Evolutionary conservation across 371 early-diverging fungal species (phyloP).

Genomic region (Homolaphlyctis polyrhiza): DNA sequence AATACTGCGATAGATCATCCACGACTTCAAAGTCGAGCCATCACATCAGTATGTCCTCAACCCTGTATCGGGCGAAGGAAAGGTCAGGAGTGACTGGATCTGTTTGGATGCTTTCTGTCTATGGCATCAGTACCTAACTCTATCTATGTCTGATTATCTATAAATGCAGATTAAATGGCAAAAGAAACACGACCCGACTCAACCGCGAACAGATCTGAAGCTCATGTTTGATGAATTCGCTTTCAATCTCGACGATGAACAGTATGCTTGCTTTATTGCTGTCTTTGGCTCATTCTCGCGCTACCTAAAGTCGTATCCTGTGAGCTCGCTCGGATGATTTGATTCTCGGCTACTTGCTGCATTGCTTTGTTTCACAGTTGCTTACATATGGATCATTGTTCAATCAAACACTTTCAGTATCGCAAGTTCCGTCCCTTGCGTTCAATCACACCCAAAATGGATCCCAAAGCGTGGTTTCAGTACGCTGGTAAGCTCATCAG

Average conservation of each 20-base stretch:
- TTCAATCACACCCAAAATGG: slow-evolving; percentile 65
- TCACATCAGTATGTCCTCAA: slow-evolving; percentile 79
- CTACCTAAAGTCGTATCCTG: slow-evolving; percentile 65
- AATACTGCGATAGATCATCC: slow-evolving; percentile 30
- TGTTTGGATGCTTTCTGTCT: slow-evolving; percentile 25
- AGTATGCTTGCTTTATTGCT: slow-evolving; percentile 76
- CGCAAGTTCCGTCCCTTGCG: slow-evolving; percentile 76
- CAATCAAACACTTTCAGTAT: slow-evolving; percentile 46
- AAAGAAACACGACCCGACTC: slow-evolving; percentile 17
- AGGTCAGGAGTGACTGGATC: slow-evolving; percentile 33
- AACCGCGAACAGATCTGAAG: slow-evolving; percentile 15
- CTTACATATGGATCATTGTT: neutral
- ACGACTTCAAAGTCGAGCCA: slow-evolving; percentile 12
- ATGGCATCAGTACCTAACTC: neutral
- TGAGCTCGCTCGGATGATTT: slow-evolving; percentile 14
- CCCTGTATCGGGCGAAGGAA: slow-evolving; percentile 91
- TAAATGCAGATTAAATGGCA: slow-evolving; percentile 22
- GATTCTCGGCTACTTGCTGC: neutral
- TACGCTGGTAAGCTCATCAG: slow-evolving; percentile 62
- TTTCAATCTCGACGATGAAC: slow-evolving; percentile 84
- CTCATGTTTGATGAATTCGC: slow-evolving; percentile 84
- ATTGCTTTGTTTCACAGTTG: neutral
- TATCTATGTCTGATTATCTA: neutral
- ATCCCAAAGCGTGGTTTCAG: slow-evolving; percentile 80
- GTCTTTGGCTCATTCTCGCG: slow-evolving; percentile 80